Evolutionary conservation across 2,329 filamentous ascomycete species (phyloP).

Genomic region (Ophiostoma sp.): DNA sequence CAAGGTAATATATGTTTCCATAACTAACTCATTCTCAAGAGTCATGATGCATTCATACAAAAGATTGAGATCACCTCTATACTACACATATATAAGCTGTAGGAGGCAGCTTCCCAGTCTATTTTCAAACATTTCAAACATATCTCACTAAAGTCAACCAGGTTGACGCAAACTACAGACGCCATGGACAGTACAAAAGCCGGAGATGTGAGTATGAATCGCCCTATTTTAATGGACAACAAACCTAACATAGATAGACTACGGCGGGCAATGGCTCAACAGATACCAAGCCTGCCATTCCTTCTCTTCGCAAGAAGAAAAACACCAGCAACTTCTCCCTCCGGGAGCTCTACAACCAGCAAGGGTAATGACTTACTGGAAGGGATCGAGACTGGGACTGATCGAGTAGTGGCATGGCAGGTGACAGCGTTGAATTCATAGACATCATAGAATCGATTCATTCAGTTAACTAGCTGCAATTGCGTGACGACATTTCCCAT

Average conservation of each 20-base stretch:
- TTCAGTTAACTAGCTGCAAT: not conserved
- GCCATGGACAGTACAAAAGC: not conserved
- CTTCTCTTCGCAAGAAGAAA: not conserved
- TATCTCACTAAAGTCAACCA: too few species aligned
- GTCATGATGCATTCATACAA: too few species aligned
- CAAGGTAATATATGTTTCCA: too few species aligned
- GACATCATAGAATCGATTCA: not conserved
- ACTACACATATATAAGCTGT: too few species aligned
- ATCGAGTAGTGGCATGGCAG: not conserved
- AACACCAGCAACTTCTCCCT: not conserved
- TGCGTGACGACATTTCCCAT: too few species aligned
- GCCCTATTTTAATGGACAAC: not conserved
- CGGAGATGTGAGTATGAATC: not conserved
- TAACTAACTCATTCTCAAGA: too few species aligned
- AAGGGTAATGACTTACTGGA: not conserved
- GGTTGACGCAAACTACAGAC: not conserved
- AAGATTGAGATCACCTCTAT: too few species aligned
- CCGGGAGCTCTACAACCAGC: not conserved
- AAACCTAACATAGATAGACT: not conserved
- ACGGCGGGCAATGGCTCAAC: not conserved
- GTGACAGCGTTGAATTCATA: not conserved
- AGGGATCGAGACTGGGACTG: not conserved
- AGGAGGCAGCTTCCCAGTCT: too few species aligned
- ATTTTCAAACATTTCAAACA: too few species aligned
- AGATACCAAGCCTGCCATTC: not conserved